Evolutionary conservation across 495 filamentous ascomycete genomes (phyloP).

Genomic region (Stereocaulon alpinum): DNA sequence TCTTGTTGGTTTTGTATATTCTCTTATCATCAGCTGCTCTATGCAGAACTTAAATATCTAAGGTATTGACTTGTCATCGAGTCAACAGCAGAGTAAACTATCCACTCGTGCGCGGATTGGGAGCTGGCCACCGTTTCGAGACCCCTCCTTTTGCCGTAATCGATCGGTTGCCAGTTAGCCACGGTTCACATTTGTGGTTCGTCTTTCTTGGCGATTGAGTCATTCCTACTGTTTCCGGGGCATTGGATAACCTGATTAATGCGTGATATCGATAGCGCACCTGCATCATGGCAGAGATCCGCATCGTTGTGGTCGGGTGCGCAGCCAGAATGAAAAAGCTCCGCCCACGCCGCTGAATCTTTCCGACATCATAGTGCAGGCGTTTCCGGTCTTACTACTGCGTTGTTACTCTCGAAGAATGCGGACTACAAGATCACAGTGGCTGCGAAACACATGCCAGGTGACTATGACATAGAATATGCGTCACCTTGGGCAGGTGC

Average conservation of each 20-base stretch:
- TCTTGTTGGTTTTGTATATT: too few species aligned
- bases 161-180: neutral
- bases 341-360: constrained; percentile 8
- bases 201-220: constrained; percentile 11
- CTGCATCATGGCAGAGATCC: constrained; percentile 16
- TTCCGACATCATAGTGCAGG: constrained; percentile 57
- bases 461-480: constrained; percentile 96
- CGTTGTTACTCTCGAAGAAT: constrained; percentile 67
- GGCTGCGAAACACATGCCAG: constrained; percentile 93
- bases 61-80: neutral
- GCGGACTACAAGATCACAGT: constrained; percentile 63
- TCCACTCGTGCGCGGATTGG: neutral
- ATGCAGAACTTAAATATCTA: too few species aligned
- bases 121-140: neutral
- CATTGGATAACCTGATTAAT: neutral
- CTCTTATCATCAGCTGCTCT: neutral
- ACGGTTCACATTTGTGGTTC: constrained; percentile 2
- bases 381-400: constrained; percentile 85
- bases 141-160: neutral
- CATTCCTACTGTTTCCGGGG: neutral
- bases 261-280: neutral
- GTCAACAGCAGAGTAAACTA: neutral
- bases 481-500: constrained; percentile 92
- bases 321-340: neutral
- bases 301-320: constrained; percentile 23